Evolutionary conservation across 768 basidiomycete genomes (phyloP).

Genomic region (Xerocomellus amylosporus): DNA sequence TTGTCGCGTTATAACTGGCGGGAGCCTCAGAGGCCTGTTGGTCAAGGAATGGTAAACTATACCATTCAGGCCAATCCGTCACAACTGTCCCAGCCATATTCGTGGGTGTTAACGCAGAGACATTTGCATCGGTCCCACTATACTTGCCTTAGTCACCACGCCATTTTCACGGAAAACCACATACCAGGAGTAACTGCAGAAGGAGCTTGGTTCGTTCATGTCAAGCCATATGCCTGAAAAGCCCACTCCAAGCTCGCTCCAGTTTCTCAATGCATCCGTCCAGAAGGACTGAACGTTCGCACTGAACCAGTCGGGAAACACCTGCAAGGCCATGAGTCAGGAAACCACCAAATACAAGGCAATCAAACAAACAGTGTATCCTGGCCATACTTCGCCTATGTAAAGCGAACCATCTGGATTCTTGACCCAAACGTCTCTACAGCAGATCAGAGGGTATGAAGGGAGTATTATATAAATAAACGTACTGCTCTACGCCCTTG

Average conservation of each 20-base stretch:
- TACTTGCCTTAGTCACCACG: background rate
- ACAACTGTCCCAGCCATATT: slow-evolving; percentile 4
- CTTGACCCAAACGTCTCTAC: slow-evolving; percentile 64
- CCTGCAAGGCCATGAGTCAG: slow-evolving; percentile 27
- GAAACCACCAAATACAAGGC: background rate
- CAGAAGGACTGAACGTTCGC: slow-evolving; percentile 51
- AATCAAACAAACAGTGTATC: slow-evolving; percentile 53
- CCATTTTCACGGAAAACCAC: background rate
- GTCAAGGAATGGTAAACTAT: background rate
- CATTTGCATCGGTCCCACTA: slow-evolving; percentile 50
- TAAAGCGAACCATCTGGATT: slow-evolving; percentile 71
- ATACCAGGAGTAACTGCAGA: slow-evolving; percentile 59
- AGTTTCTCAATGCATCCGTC: slow-evolving; percentile 57
- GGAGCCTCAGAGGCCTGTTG: slow-evolving; percentile 20
- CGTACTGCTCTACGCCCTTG: slow-evolving; percentile 56
- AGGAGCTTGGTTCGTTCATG: slow-evolving; percentile 64
- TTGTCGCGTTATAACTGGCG: slow-evolving; percentile 62
- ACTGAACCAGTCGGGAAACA: slow-evolving; percentile 60
- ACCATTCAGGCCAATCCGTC: slow-evolving; percentile 59
- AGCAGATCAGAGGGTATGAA: background rate
- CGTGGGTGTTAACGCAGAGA: slow-evolving; percentile 41
- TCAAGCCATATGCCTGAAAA: slow-evolving; percentile 67
- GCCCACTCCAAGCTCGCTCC: slow-evolving; percentile 46
- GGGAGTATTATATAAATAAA: background rate
- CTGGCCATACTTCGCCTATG: slow-evolving; percentile 75